Conservation (phyloP, 768 basidiomycete species). For the Termitomyces heimii region DNA sequence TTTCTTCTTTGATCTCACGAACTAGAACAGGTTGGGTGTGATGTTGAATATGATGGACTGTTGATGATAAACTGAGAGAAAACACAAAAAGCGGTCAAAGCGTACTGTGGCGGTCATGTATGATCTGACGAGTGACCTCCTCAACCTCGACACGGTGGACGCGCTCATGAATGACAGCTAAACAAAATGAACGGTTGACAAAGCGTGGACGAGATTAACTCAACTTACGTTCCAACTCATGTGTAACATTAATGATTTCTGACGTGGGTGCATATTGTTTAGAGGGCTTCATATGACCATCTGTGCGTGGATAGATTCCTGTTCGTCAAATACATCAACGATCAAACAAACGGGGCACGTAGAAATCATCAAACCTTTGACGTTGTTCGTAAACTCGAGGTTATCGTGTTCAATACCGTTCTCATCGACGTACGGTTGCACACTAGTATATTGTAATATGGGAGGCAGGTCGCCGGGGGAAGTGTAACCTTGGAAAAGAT, state of each 20-base stretch:
- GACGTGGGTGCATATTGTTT: neutral
- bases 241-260: slow-evolving; percentile 1
- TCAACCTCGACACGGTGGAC: slow-evolving; percentile 23
- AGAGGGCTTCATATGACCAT: slow-evolving; percentile 1
- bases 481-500: neutral
- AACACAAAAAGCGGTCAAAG: neutral
- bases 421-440: neutral
- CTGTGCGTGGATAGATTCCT: neutral
- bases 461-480: neutral
- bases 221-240: slow-evolving; percentile 2
- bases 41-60: slow-evolving; percentile 33
- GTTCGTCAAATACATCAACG: neutral
- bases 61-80: neutral
- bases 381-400: neutral
- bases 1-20: slow-evolving; percentile 19
- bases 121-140: slow-evolving; percentile 24
- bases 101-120: slow-evolving; percentile 29
- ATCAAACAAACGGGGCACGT: neutral
- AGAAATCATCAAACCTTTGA: neutral
- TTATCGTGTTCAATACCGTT: neutral
- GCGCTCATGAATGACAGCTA: slow-evolving; percentile 24
- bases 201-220: neutral
- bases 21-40: slow-evolving; percentile 29
- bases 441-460: neutral
- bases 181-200: neutral